Base-by-base conservation (phyloP, 2,329 filamentous ascomycete genomes). In the Hymenoscyphus fructigenus region DNA sequence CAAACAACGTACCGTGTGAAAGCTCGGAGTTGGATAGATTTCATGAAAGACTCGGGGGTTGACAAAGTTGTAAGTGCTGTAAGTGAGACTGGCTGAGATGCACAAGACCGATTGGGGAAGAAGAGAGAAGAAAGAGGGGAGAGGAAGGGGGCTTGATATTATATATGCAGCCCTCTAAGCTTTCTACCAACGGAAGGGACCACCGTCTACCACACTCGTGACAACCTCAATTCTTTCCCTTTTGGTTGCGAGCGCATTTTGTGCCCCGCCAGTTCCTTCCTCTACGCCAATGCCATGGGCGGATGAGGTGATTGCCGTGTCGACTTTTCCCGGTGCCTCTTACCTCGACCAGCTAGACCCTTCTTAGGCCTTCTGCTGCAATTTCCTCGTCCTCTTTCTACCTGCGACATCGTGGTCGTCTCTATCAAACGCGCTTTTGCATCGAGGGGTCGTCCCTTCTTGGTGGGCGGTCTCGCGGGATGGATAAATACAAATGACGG, bases 261-360 rank as follows among this genome's bases (percentile, higher is more conserved):
- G 20, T 53, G 47, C 47, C 47, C 47, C 47, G 47, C 47, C 47
- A 53, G 23, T 14, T 14, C 47, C 14, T 23, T 26, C 20, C 4
- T 53, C 47, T 23, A 26, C 47, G 20, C 47, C 47, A 53, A 26
- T 53, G 36, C 5, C 36, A 38, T 38, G 47, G 20, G 20, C 47
- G 14, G 20, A 23, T 23, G 20, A 26, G 10, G 47, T 23, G 47
- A 53, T 23, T 53, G 47, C 47, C 47, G 23, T 53, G 20, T 53
- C n/a, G 47, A 53, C 20, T 53, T 53, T 53, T 53, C 47, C 47
- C 47, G 47, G 47, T 26, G 47, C n/a, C 20, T 53, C 47, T 53
- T 26, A 9, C n/a, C 47, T 23, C 47, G 10, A 53, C 20, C 20
- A 14, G 17, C 20, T 26, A 20, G 47, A 26, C 12, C 47, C 47